Percentiles rank a stretch among this genome's conserved stretches.
Conservation (phyloP, 768 basidiomycete species). For the Russula foetens region DNA sequence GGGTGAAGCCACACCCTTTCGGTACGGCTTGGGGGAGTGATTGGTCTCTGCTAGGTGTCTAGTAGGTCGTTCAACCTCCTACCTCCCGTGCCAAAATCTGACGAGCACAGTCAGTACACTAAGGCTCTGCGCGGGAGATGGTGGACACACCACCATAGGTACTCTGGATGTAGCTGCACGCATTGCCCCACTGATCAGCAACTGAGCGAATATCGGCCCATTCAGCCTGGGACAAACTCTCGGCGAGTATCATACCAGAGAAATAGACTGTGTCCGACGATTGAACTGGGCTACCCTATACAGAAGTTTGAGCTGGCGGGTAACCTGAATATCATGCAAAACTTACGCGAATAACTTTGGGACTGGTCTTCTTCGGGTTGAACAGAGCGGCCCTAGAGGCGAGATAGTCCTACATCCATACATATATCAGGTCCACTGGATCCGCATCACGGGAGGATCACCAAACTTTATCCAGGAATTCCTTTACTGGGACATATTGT, state of each 20-base stretch:
- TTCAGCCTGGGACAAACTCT: background rate
- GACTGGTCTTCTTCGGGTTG: constrained; percentile 56
- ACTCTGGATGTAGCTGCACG: constrained; percentile 84
- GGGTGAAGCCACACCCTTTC: constrained; percentile 89
- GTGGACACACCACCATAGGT: constrained; percentile 63
- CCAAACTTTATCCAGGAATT: constrained; percentile 78
- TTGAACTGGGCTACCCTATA: constrained; percentile 69
- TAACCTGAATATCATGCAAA: background rate
- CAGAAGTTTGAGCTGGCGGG: background rate
- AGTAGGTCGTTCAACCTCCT: background rate
- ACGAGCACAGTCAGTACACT: background rate
- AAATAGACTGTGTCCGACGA: constrained; percentile 96
- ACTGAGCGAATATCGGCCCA: constrained; percentile 36
- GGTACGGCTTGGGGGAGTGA: constrained; percentile 57
- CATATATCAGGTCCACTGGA: background rate
- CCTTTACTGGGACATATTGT: constrained; percentile 64
- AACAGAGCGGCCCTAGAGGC: constrained; percentile 72
- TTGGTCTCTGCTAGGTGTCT: background rate
- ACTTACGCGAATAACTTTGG: constrained; percentile 47
- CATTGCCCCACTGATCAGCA: constrained; percentile 76
- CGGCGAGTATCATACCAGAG: constrained; percentile 43
- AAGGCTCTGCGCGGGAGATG: background rate
- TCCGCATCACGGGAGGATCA: background rate
- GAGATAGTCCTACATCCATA: constrained; percentile 64
- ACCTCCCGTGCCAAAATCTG: constrained; percentile 89